phyloP scores from a whole-genome alignment of 2,329 filamentous ascomycete species.

The Nemania sp. region DNA sequence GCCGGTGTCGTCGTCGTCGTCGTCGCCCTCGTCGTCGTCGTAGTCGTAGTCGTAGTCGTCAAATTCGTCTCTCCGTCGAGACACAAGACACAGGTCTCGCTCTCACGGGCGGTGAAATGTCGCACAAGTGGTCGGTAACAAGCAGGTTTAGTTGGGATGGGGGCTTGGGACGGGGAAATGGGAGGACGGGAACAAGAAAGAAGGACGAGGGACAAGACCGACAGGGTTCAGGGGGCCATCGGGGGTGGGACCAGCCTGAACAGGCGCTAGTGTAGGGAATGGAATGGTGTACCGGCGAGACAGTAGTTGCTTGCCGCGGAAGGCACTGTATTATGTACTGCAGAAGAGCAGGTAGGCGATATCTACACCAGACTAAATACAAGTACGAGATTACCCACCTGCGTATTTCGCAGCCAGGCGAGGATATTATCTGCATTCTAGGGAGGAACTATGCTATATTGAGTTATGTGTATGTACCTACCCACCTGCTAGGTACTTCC shows the following conservation, averaged over 20 bases:
- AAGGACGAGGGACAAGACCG: constrained; percentile 21
- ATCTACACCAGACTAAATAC: too few relatives aligned
- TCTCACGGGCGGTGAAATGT: constrained; percentile 33
- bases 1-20: background rate
- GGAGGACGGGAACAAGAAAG: constrained; percentile 29
- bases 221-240: constrained; percentile 26
- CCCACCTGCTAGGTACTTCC: too few relatives aligned
- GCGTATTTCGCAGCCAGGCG: too few relatives aligned
- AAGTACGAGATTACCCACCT: too few relatives aligned
- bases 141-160: constrained; percentile 21
- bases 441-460: too few relatives aligned
- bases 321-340: too few relatives aligned
- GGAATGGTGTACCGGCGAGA: background rate
- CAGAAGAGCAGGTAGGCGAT: too few relatives aligned
- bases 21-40: background rate
- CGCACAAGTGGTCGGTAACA: constrained; percentile 25
- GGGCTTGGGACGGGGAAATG: constrained; percentile 29
- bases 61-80: constrained; percentile 29
- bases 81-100: constrained; percentile 33
- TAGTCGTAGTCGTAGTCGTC: constrained; percentile 5
- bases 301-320: too few relatives aligned
- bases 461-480: too few relatives aligned
- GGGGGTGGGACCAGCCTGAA: constrained; percentile 9
- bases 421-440: too few relatives aligned
- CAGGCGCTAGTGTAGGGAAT: background rate